A percentile compares a stretch with the other conserved stretches of the same genome.
Evolutionary conservation across 257 asterid genomes (phyloP).

Genomic region (Solanum ossicruentum): DNA sequence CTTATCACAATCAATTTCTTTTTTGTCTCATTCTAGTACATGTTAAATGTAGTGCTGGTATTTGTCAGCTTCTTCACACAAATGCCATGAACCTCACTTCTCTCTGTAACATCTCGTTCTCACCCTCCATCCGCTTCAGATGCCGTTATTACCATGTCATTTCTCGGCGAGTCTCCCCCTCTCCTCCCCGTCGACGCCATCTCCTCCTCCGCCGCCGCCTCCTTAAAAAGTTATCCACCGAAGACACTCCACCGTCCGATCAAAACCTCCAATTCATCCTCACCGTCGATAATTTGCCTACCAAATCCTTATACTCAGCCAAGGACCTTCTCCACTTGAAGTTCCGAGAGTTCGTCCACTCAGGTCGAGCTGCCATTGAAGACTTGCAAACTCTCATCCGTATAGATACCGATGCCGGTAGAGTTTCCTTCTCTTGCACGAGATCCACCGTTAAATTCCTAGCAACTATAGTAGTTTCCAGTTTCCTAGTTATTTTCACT

Average conservation of each 20-base stretch:
- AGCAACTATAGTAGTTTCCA: constrained; percentile 24
- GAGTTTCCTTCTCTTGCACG: constrained; percentile 54
- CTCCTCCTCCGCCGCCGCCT: constrained; percentile 66
- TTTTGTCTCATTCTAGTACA: background rate
- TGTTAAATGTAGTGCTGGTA: background rate
- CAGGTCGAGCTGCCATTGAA: constrained; percentile 43
- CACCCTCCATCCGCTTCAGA: constrained; percentile 13
- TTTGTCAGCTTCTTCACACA: background rate
- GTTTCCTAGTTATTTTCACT: constrained; percentile 26
- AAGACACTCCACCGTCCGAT: constrained; percentile 25
- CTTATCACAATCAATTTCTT: background rate
- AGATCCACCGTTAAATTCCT: constrained; percentile 62
- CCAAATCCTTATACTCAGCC: constrained; percentile 29
- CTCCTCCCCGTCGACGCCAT: constrained; percentile 39
- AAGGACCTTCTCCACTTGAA: constrained; percentile 18
- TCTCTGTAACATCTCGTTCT: background rate
- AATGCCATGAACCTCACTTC: background rate
- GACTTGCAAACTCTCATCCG: constrained; percentile 50
- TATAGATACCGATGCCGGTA: constrained; percentile 23
- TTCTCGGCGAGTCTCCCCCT: constrained; percentile 13
- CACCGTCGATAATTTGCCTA: constrained; percentile 15
- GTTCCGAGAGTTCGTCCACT: constrained; percentile 25
- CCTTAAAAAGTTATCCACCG: constrained; percentile 27
- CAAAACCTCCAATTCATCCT: constrained; percentile 53
- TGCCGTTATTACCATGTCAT: constrained; percentile 3